phyloP scores from a whole-genome alignment of 441 rosid genomes.

The Syzygium malaccense region DNA sequence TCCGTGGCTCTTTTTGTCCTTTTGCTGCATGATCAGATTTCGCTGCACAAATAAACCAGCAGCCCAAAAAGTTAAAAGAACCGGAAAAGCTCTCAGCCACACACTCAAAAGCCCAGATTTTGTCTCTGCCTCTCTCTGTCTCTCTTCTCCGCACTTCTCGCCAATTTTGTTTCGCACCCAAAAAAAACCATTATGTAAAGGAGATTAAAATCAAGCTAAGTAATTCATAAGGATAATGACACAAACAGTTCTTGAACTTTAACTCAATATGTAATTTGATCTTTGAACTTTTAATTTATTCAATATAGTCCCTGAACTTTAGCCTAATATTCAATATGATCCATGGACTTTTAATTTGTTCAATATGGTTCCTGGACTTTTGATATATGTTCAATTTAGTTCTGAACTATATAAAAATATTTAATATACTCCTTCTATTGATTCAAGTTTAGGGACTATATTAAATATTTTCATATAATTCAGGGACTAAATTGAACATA shows the following conservation, averaged over 20 bases:
- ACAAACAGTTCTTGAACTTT: too few species aligned
- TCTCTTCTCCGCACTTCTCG: not conserved
- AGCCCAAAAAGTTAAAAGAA: constrained; percentile 17
- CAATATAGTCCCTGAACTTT: too few species aligned
- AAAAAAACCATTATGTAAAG: not conserved
- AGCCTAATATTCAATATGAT: too few species aligned
- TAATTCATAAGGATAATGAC: not conserved
- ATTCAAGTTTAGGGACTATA: too few species aligned
- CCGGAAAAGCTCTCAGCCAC: constrained; percentile 1
- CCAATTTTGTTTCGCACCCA: not conserved
- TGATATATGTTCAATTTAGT: too few species aligned
- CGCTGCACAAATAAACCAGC: not conserved
- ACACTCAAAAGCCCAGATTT: constrained; percentile 16
- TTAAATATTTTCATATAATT: too few species aligned
- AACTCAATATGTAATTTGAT: too few species aligned
- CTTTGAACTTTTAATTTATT: too few species aligned
- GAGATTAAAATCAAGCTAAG: not conserved
- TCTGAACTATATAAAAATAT: too few species aligned
- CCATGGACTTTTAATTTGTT: too few species aligned
- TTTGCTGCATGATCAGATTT: not conserved
- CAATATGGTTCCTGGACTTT: fast-evolving
- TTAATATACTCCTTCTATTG: too few species aligned
- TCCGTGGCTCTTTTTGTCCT: not conserved
- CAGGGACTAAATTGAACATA: too few species aligned
- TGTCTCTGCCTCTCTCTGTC: constrained; percentile 16